phyloP scores from a whole-genome alignment of 2,329 filamentous ascomycete genomes.

The Alternaria brassicae region DNA sequence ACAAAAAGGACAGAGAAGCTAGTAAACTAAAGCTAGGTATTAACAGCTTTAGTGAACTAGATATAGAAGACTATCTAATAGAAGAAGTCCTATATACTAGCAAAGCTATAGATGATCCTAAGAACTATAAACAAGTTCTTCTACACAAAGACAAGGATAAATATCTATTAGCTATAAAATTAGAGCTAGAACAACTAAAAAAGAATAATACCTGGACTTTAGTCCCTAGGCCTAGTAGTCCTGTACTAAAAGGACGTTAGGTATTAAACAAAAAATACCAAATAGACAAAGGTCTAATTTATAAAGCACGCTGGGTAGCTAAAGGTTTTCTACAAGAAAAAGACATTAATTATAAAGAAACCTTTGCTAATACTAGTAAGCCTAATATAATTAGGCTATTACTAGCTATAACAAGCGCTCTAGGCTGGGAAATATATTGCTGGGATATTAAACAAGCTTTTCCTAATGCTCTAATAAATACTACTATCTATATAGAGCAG shows the following conservation, averaged over 20 bases:
- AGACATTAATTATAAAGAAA: not conserved
- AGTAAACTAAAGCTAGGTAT: too few relatives aligned
- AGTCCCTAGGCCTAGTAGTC: not conserved
- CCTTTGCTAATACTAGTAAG: not conserved
- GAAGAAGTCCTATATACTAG: not conserved
- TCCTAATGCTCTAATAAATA: not conserved
- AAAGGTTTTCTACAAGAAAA: not conserved
- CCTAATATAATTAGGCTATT: not conserved
- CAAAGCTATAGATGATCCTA: not conserved
- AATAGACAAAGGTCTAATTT: not conserved
- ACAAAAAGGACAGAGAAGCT: too few relatives aligned
- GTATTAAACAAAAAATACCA: not conserved
- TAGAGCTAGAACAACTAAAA: not conserved
- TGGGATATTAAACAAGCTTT: conserved; percentile 4
- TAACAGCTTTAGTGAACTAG: not conserved
- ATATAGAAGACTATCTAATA: too few relatives aligned
- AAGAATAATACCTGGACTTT: not conserved
- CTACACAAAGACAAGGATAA: not conserved
- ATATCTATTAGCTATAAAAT: not conserved
- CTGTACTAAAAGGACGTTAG: not conserved
- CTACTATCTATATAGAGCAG: not conserved
- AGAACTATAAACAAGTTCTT: not conserved
- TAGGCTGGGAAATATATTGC: not conserved
- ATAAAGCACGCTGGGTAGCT: not conserved
- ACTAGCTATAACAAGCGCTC: not conserved